Evolutionary conservation across 495 filamentous ascomycete genomes (phyloP).

Genomic region (Hypoxylon trugodes): DNA sequence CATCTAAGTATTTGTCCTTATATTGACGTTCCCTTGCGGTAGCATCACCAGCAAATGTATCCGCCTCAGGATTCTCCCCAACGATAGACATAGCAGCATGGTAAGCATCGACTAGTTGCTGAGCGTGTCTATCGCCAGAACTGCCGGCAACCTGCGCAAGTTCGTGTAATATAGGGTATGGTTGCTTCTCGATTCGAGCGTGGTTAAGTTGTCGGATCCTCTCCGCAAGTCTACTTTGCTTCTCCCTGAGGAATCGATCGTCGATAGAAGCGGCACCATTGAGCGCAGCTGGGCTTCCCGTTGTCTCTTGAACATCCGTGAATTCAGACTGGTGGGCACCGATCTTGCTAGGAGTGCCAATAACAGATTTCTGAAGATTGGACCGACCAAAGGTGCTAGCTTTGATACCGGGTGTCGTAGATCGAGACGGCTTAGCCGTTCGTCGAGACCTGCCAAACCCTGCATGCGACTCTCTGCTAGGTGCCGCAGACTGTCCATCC

Average conservation of each 20-base stretch:
- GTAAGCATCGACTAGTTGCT: constrained; percentile 79
- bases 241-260: constrained; percentile 77
- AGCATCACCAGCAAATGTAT: constrained; percentile 59
- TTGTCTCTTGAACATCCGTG: constrained; percentile 69
- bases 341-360: constrained; percentile 75
- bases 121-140: constrained; percentile 69
- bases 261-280: constrained; percentile 60
- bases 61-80: constrained; percentile 65
- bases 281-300: constrained; percentile 50
- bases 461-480: constrained; percentile 63
- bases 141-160: constrained; percentile 75
- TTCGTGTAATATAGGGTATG: constrained; percentile 74
- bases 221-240: constrained; percentile 78
- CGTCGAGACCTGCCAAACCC: constrained; percentile 64
- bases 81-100: constrained; percentile 77
- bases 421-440: constrained; percentile 50
- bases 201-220: constrained; percentile 80
- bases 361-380: constrained; percentile 77
- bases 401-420: constrained; percentile 50
- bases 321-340: constrained; percentile 66
- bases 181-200: constrained; percentile 68
- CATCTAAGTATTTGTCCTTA: constrained; percentile 75
- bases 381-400: constrained; percentile 77
- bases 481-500: constrained; percentile 56
- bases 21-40: constrained; percentile 79